Percentiles rank a stretch among this genome's conserved stretches.
Evolutionary conservation across 192 early-diverging fungal genomes (phyloP).

Genomic region (Coemansia sp.): DNA sequence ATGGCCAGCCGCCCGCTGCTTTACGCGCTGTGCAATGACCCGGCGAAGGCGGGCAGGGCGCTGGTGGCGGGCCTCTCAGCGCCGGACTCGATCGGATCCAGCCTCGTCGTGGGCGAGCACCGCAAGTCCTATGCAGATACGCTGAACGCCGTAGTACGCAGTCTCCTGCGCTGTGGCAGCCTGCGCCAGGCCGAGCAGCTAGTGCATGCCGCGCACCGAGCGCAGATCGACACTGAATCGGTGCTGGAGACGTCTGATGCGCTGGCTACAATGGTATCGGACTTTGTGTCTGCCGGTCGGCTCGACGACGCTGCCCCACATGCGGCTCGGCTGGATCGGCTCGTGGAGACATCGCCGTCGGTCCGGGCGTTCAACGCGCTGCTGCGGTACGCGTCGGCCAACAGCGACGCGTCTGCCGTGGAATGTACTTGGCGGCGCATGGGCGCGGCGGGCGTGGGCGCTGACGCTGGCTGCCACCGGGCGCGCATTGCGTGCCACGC

Average conservation of each 20-base stretch:
- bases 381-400: constrained; percentile 17
- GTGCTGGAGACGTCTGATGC: constrained; percentile 7
- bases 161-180: constrained; percentile 21
- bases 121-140: constrained; percentile 26
- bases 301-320: background rate
- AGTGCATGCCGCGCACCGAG: constrained; percentile 11
- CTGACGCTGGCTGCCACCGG: constrained; percentile 21
- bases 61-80: background rate
- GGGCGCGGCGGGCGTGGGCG: constrained; percentile 17
- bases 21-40: constrained; percentile 4
- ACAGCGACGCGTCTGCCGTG: constrained; percentile 8
- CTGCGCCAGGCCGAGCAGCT: constrained; percentile 25
- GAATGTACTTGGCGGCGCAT: constrained; percentile 44
- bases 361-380: constrained; percentile 29
- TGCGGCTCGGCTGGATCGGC: constrained; percentile 20
- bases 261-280: constrained; percentile 11
- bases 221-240: constrained; percentile 8
- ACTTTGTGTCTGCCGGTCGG: background rate
- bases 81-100: background rate
- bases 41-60: background rate
- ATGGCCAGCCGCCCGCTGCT: constrained; percentile 30
- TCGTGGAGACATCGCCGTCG: constrained; percentile 18
- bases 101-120: too few relatives aligned
- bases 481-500: constrained; percentile 28
- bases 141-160: constrained; percentile 21